Evolutionary conservation across 345 rosid species (phyloP), one percentile per base, ranked within the genome.

Genomic region (Triadica sebifera): DNA sequence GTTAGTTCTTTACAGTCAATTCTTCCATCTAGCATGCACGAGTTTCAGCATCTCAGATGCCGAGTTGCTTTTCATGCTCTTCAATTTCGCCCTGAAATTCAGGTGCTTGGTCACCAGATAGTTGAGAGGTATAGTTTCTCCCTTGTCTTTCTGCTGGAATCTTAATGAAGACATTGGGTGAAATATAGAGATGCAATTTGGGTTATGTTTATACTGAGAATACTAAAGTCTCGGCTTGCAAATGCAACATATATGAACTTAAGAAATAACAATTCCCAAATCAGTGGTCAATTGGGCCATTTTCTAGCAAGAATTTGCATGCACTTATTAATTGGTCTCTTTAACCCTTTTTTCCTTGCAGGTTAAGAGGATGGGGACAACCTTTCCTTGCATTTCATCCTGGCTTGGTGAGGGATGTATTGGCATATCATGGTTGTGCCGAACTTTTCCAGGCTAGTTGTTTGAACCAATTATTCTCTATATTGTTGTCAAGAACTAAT

Each of bases 401-500:
- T 78, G 99, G 98, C 82, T 86, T 93, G 70, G 84, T 86, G 73
- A 85, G 91, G 80, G 91, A 93, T 61, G 87, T 79, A 78, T 85
- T 96, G 85, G 99, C 99, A 71, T 91, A 89, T 84, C 98, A 91
- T 85, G 99, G 98, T 56, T 96, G 98, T 88, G 97, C 97, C 51
- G 99, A 96, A 84, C 87, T 96, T 77, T 96, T 91, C 69, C 98
- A 96, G 99, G 99, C 87, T 77, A 69, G 81, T 57, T 52, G 68
- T 72, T 65, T 55, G 47, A 46, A 67, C 16, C 74, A 78, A 75
- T 74, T 52, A 41, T 78, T 55, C 71, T 78, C 37, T 68, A 29
- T 45, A 37, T 56, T 64, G 20, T 76, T 80, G 29, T 60, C 46
- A 56, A 6, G 49, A 74, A 58, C 55, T 22, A 11, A 19, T 53